phyloP scores from a whole-genome alignment of 2,329 filamentous ascomycete species.

The Beauveria sp. region DNA sequence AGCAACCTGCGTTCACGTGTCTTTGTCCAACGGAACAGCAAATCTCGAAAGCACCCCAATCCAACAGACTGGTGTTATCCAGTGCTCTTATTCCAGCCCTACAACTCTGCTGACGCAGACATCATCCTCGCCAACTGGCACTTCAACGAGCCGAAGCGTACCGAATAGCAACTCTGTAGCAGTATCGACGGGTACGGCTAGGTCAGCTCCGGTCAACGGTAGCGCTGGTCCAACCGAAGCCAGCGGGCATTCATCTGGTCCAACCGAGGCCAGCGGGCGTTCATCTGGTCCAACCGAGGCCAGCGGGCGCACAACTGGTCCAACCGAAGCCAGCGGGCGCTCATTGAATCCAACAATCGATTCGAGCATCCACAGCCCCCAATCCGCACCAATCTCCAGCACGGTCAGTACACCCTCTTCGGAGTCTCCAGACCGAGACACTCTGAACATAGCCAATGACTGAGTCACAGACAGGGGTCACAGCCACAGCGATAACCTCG shows the following conservation, averaged over 20 bases:
- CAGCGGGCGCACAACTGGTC: neutral
- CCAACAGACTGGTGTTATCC: neutral
- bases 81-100: neutral
- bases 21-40: neutral
- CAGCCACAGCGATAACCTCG: neutral
- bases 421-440: neutral
- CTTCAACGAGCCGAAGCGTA: neutral
- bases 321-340: too few species aligned
- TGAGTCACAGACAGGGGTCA: neutral
- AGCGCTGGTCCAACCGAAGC: neutral
- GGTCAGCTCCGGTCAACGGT: neutral
- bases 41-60: neutral
- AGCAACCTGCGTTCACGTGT: neutral
- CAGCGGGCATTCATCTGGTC: too few species aligned
- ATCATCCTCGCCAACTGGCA: neutral
- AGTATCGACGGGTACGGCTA: neutral
- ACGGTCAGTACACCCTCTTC: neutral
- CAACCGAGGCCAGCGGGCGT: neutral
- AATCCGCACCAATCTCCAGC: neutral
- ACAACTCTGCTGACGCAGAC: neutral
- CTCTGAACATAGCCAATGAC: neutral
- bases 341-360: neutral
- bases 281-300: neutral
- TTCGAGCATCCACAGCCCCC: neutral
- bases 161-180: neutral